These are phyloP conservation scores for Geotrichum cucujoidarum DNA, from an alignment of 1,139 yeast species.

Conservation along the genomic window DNA sequence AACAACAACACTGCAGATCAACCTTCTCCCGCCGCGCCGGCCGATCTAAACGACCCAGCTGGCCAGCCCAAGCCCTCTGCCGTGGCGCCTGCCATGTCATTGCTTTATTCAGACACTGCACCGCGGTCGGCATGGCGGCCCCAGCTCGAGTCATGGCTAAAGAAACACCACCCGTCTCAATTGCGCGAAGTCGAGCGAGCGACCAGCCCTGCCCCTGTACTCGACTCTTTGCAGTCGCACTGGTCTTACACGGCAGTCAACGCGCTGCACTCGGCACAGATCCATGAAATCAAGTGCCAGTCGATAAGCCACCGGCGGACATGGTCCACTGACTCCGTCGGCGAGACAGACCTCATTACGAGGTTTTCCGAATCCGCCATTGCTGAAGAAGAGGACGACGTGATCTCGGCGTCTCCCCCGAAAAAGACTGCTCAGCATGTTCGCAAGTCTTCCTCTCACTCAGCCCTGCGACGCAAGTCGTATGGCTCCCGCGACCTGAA, in stretches of 20 bases:
- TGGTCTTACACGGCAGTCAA: conserved; percentile 15
- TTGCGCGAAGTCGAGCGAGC: conserved; percentile 20
- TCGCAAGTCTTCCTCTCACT: conserved; percentile 11
- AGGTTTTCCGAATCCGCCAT: conserved; percentile 10
- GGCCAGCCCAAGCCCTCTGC: not conserved
- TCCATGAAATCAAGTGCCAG: conserved; percentile 13
- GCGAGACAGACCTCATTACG: conserved; percentile 5
- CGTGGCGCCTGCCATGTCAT: conserved; percentile 20
- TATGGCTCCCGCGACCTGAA: conserved; percentile 11
- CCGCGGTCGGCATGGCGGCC: conserved; percentile 39
- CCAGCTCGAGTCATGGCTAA: conserved; percentile 38
- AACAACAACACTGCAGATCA: too few species aligned
- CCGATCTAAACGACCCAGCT: not conserved
- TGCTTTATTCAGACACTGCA: conserved; percentile 40
- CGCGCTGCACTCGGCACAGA: conserved; percentile 12
- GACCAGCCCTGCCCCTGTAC: conserved; percentile 18
- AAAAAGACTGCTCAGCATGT: conserved; percentile 7
- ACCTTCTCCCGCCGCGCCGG: too few species aligned
- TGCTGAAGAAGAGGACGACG: conserved; percentile 8
- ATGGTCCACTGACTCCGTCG: conserved; percentile 7
- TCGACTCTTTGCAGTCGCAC: conserved; percentile 17
- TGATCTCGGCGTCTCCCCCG: not conserved
- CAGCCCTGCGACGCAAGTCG: conserved; percentile 6
- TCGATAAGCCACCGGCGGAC: conserved; percentile 5
- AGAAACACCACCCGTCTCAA: conserved; percentile 22